Evolutionary conservation across 1,284 basidiomycete species (phyloP).

Genomic region (Sporisorium exsertum): DNA sequence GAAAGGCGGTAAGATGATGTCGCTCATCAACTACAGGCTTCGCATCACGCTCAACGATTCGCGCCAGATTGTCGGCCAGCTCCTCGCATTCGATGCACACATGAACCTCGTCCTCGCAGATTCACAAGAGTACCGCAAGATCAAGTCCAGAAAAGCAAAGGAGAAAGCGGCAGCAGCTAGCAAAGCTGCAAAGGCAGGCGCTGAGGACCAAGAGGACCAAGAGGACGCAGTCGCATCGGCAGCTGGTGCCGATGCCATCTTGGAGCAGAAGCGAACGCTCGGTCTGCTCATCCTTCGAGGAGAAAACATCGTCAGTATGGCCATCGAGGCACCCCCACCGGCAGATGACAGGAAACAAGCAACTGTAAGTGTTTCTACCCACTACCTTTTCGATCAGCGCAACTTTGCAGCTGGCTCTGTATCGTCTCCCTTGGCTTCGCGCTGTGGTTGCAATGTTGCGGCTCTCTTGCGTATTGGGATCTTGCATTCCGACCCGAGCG

Average conservation of each 20-base stretch:
- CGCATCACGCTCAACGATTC: conserved; percentile 98
- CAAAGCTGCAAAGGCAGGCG: conserved; percentile 46
- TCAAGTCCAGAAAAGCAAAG: conserved; percentile 63
- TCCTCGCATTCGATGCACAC: conserved; percentile 99
- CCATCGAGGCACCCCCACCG: conserved; percentile 95
- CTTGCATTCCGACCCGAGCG: too few species aligned
- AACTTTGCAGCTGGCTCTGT: too few species aligned
- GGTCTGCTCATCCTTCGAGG: conserved; percentile 96
- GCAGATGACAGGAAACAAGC: conserved; percentile 89
- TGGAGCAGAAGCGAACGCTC: conserved; percentile 95
- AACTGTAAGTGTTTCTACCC: conserved; percentile 70
- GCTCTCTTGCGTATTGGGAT: too few species aligned
- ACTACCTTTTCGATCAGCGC: background rate
- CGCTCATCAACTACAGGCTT: conserved; percentile 96
- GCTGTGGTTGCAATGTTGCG: too few species aligned
- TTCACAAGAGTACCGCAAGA: conserved; percentile 67
- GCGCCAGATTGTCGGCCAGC: conserved; percentile 92
- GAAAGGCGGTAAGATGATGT: conserved; percentile 82
- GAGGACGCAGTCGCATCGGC: conserved; percentile 48
- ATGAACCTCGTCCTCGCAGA: conserved; percentile 99
- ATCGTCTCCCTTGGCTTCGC: too few species aligned
- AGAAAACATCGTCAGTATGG: conserved; percentile 94
- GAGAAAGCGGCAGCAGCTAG: conserved; percentile 31
- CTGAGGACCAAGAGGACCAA: conserved; percentile 57
- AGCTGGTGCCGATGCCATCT: conserved; percentile 71